Evolutionary conservation across 2,329 filamentous ascomycete genomes (phyloP).

Genomic region (Penicillium thymicola): DNA sequence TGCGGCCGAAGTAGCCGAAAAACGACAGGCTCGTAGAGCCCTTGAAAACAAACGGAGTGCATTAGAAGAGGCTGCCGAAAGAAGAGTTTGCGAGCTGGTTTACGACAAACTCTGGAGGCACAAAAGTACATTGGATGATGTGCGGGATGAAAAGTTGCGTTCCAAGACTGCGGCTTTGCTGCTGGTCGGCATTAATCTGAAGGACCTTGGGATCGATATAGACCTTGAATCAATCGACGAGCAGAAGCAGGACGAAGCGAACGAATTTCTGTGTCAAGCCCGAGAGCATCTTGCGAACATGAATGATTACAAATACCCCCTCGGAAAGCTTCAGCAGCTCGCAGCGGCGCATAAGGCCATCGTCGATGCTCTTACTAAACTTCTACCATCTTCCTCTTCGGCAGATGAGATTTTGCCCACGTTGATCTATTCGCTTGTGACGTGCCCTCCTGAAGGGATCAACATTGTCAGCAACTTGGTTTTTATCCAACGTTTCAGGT

Average conservation of each 20-base stretch:
- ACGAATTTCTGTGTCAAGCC: constrained; percentile 68
- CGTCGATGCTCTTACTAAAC: constrained; percentile 73
- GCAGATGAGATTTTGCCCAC: constrained; percentile 97
- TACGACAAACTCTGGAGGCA: constrained; percentile 91
- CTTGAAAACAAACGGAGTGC: constrained; percentile 73
- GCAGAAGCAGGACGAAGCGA: constrained; percentile 64
- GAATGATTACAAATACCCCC: constrained; percentile 80
- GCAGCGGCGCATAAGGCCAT: constrained; percentile 90
- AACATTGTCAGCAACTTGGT: constrained; percentile 91
- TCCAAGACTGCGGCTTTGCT: constrained; percentile 89
- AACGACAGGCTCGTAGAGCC: constrained; percentile 71
- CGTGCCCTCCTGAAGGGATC: constrained; percentile 77
- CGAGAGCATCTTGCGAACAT: constrained; percentile 71
- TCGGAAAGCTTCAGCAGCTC: constrained; percentile 86
- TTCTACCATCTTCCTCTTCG: constrained; percentile 72
- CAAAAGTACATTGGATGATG: constrained; percentile 86
- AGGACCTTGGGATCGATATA: constrained; percentile 77
- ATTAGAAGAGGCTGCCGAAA: constrained; percentile 88
- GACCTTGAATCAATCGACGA: constrained; percentile 54
- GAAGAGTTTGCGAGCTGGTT: constrained; percentile 76
- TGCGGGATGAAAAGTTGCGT: constrained; percentile 87
- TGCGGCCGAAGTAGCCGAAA: constrained; percentile 73
- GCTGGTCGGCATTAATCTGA: constrained; percentile 85
- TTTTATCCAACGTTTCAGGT: constrained; percentile 90
- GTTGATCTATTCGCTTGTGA: constrained; percentile 93